A percentile compares a stretch with the other conserved stretches of the same genome.
phyloP scores from a whole-genome alignment of 768 basidiomycete genomes.

The Mycena leptocephala region DNA sequence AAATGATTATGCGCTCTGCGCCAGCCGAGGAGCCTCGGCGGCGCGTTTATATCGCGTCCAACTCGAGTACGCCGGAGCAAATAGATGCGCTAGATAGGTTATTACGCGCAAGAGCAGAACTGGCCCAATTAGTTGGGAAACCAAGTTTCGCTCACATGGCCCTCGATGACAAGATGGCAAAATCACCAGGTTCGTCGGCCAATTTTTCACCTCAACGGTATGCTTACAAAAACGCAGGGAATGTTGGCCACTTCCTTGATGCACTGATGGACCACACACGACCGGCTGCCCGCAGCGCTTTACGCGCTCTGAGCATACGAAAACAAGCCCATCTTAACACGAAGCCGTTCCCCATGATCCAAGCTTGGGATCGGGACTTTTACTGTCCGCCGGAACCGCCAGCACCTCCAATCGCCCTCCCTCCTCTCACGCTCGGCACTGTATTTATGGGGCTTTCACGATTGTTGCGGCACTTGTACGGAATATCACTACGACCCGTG shows the following conservation, averaged over 20 bases:
- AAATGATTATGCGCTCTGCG: conserved; percentile 94
- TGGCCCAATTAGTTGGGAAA: conserved; percentile 89
- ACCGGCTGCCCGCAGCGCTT: conserved; percentile 82
- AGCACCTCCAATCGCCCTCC: conserved; percentile 81
- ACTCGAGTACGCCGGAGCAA: conserved; percentile 83
- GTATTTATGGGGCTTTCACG: conserved; percentile 94
- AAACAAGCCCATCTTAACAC: conserved; percentile 85
- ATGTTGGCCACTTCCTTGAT: conserved; percentile 90
- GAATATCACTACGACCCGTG: conserved; percentile 85
- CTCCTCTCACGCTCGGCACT: conserved; percentile 89
- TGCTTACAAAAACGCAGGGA: conserved; percentile 64
- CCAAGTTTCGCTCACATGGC: conserved; percentile 91
- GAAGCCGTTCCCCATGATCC: conserved; percentile 72
- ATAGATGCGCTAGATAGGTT: conserved; percentile 85
- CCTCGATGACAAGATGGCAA: conserved; percentile 97
- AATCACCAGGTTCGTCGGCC: conserved; percentile 80
- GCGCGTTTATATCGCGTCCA: conserved; percentile 87
- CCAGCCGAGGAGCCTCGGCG: conserved; percentile 88
- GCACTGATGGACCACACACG: conserved; percentile 87
- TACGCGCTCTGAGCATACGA: conserved; percentile 74
- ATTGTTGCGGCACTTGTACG: conserved; percentile 90
- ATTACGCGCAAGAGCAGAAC: conserved; percentile 82
- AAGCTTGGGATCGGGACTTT: conserved; percentile 98
- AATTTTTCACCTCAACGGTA: conserved; percentile 3
- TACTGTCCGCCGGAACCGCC: conserved; percentile 89